Evolutionary conservation across 768 basidiomycete species (phyloP).

Genomic region (Kwoniella pini): DNA sequence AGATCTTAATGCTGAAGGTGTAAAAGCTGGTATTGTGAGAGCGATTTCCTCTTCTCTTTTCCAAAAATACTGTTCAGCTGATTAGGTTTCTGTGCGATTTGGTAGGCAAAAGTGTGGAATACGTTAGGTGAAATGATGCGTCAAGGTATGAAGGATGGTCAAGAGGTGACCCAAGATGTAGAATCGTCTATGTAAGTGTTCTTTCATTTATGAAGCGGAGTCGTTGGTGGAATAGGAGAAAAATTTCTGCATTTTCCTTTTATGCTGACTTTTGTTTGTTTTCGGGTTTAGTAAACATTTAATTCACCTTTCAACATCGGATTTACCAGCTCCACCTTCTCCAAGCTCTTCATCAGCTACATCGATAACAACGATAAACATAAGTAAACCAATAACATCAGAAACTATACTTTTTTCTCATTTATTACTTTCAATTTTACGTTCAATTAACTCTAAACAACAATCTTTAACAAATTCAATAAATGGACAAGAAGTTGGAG

Average conservation of each 20-base stretch:
- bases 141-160: constrained; percentile 23
- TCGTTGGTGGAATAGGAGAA: too few relatives aligned
- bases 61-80: neutral
- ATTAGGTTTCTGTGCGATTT: neutral
- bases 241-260: too few relatives aligned
- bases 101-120: constrained; percentile 32
- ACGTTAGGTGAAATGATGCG: constrained; percentile 34
- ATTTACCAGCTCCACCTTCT: constrained; percentile 27
- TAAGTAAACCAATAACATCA: constrained; percentile 25
- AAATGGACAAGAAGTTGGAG: neutral
- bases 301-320: constrained; percentile 25
- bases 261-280: too few relatives aligned
- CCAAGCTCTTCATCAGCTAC: constrained; percentile 37
- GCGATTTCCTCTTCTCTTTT: too few relatives aligned
- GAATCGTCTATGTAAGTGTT: constrained; percentile 30
- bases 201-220: too few relatives aligned
- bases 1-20: constrained; percentile 10
- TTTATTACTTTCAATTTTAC: constrained; percentile 34
- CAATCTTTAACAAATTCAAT: neutral
- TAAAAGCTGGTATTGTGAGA: constrained; percentile 29
- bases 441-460: neutral
- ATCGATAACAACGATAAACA: constrained; percentile 20
- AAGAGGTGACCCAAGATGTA: constrained; percentile 1
- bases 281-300: constrained; percentile 41
- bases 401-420: constrained; percentile 41